phyloP scores from a whole-genome alignment of 2,329 filamentous ascomycete species.

The Ascochyta koolunga region DNA sequence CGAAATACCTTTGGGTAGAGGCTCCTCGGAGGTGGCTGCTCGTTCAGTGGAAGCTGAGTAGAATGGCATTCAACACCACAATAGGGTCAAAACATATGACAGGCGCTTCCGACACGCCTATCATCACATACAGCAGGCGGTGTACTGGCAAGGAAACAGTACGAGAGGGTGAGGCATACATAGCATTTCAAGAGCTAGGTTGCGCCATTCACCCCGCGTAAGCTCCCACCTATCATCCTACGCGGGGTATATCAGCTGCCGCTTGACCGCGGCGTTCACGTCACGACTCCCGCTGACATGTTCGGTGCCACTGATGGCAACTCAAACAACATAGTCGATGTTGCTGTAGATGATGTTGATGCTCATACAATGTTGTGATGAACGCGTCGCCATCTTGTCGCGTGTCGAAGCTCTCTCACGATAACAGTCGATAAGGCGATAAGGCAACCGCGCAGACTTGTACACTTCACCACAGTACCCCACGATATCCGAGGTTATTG shows the following conservation, averaged over 20 bases:
- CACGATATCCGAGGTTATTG: no score
- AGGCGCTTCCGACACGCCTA: not conserved
- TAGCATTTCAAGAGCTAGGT: slow-evolving; percentile 12
- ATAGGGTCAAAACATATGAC: not conserved
- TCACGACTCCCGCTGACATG: slow-evolving; percentile 8
- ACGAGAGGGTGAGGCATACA: not conserved
- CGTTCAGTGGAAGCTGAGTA: not conserved
- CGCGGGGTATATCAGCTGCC: slow-evolving; percentile 31
- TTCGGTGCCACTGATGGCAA: not conserved
- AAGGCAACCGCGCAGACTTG: slow-evolving; percentile 21
- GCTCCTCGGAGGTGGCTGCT: slow-evolving; percentile 2
- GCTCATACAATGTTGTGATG: not conserved
- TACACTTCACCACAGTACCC: not conserved
- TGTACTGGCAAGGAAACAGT: not conserved
- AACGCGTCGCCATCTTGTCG: not conserved
- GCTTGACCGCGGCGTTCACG: slow-evolving; percentile 28
- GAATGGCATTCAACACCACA: not conserved
- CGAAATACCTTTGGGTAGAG: not conserved
- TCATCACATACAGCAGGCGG: not conserved
- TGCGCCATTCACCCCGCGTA: slow-evolving; percentile 29
- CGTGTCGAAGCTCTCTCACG: slow-evolving; percentile 6
- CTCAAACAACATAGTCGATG: not conserved
- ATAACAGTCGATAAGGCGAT: slow-evolving; percentile 26
- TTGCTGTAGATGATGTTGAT: not conserved
- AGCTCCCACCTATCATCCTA: slow-evolving; percentile 35